Base-by-base conservation (phyloP, 768 basidiomycete genomes). In the Amanita pseudoporphyria region DNA sequence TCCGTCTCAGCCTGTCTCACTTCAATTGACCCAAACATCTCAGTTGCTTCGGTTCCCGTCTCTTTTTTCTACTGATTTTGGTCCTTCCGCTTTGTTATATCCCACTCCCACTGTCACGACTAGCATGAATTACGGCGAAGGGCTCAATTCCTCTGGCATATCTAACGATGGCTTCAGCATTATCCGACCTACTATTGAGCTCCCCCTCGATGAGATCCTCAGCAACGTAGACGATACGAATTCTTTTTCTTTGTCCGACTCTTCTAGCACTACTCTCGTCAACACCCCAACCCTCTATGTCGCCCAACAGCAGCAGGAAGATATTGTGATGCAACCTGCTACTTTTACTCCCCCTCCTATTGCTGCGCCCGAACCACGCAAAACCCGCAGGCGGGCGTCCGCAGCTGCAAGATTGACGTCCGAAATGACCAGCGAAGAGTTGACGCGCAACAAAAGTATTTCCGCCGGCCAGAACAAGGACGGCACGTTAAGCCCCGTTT, bases 151-250 rank as follows among this genome's bases (percentile, higher is more conserved):
- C 52, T 66, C 70, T 53, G 64, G 66, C 35, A 60, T 69, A 16
- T 58, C 62, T 51, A 69, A 76, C 19, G 74, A 79, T 50, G 67
- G 72, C 30, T 76, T 87, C 58, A 74, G 74, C 63, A 79, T 90
- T 53, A 62, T 69, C 7, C 79, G 87, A 9, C 89, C 87, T 0
- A 90, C 89, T 37, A 89, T 90, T 59, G 87, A 91, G 61, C 78
- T 90, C 22, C 82, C 84, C 4, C 76, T 91, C n/a, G 87, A 92
- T 56, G 87, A 92, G 53, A 72, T 91, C 52, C 75, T 91, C 52
- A 71, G 74, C 53, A 66, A 65, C 47, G 70, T 71, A 57, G 79
- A 72, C 30, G 32, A 42, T 42, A 36, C 19, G 57, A 58, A 28
- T 67, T 68, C 50, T 58, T 65, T 40, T 53, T 61, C 53, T 59